A percentile compares a stretch with the other conserved stretches of the same genome.
phyloP scores from a whole-genome alignment of 495 filamentous ascomycete genomes.

The Hyaloscypha bicolor region DNA sequence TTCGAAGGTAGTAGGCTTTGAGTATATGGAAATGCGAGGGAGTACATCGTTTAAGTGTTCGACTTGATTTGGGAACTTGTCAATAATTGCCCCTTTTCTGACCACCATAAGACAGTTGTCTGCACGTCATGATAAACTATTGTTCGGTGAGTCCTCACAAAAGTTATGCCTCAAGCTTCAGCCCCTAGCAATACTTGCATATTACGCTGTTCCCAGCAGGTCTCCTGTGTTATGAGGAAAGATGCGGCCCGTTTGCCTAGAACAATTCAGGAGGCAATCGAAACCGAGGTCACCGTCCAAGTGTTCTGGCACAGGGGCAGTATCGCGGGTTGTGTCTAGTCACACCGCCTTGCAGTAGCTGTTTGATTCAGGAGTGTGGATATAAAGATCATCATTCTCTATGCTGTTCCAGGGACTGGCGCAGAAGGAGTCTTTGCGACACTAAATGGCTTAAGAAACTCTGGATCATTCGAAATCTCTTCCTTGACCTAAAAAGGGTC shows the following conservation, averaged over 20 bases:
- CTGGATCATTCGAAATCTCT: conserved; percentile 63
- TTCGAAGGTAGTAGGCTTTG: no score
- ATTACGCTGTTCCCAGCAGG: no score
- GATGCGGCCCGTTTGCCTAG: not conserved
- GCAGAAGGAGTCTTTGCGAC: conserved; percentile 39
- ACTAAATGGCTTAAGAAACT: conserved; percentile 74
- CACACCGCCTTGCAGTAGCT: not conserved
- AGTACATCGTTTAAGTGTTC: no score
- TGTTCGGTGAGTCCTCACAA: no score
- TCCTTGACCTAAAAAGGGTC: conserved; percentile 52
- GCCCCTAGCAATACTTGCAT: not conserved
- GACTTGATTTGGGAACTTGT: no score
- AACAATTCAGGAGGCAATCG: not conserved
- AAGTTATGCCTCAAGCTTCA: not conserved
- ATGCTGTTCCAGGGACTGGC: not conserved
- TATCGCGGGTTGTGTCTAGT: not conserved
- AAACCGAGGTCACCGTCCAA: not conserved
- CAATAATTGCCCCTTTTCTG: no score
- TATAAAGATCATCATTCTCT: not conserved
- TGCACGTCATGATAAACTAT: no score
- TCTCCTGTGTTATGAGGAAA: no score
- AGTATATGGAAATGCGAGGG: no score
- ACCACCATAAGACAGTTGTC: no score
- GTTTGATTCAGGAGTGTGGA: not conserved
- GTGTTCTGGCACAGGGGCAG: not conserved